Evolutionary conservation across 2,329 filamentous ascomycete genomes (phyloP), one percentile per base, ranked within the genome.

Genomic region (Cordyceps farinosa): DNA sequence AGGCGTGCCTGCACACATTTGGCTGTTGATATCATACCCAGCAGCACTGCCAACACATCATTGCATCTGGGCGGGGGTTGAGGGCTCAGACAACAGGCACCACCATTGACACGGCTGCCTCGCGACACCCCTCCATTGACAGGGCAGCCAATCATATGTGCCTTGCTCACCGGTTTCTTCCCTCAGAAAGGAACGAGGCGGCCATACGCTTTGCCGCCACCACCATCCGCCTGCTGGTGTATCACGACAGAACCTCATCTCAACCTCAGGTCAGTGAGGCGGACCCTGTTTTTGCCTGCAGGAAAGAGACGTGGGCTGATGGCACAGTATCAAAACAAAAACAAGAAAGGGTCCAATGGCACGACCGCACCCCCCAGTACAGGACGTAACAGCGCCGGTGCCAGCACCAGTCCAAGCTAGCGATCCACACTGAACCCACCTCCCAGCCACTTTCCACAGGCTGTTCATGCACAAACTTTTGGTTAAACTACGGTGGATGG

Each of bases 21-120:
- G 40, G 48, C 55, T 54, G 50, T 58, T 58, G 48, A 45, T 53
- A 52, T 63, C 30, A 63, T 62, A 55, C 32, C 36, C 62, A 61
- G 40, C 62, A 51, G 56, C 56, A 53, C 59, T 65, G 63, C 63
- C 63, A 65, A 48, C 63, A 57, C 63, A 65, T 61, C 63, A 65
- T 55, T 65, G 63, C 63, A 65, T 65, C 42, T 44, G 48, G 48
- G 63, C 58, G 63, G 63, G 58, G 53, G 38, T 62, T 65, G 40
- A 57, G 45, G 45, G 52, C 52, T 62, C 54, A 61, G 56, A 54
- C 44, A 62, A 29, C 53, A 54, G 51, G 40, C 53, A 52, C 38
- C 36, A 30, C 45, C 36, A 44, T 56, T 36, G 36, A 42, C 44
- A 48, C 32, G 30, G 22, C 36, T 58, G 54, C 51, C 45, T 61